Conservation (phyloP, 495 filamentous ascomycete species). For the Neurospora tetrasperma region DNA sequence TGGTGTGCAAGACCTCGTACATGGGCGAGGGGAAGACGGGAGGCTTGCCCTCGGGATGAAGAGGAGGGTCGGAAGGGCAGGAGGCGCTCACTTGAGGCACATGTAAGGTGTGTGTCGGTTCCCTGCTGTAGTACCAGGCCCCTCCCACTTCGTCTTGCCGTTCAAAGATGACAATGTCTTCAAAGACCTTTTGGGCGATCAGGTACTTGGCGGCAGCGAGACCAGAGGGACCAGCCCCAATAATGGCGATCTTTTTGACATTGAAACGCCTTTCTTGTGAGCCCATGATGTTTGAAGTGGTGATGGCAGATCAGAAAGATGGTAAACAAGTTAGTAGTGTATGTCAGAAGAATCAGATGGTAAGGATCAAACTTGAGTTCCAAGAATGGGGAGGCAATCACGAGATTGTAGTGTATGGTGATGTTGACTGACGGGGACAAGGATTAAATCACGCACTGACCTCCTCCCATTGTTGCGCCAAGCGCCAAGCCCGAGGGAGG, state of each 20-base stretch:
- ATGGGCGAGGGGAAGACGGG: slow-evolving; percentile 59
- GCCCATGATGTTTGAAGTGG: slow-evolving; percentile 11
- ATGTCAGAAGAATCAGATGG: neutral
- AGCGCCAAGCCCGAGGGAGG: neutral
- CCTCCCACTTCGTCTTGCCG: slow-evolving; percentile 67
- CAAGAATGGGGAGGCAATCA: neutral
- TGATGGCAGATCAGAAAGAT: neutral
- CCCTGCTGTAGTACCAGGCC: slow-evolving; percentile 65
- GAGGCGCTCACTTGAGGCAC: slow-evolving; percentile 35
- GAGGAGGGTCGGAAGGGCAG: slow-evolving; percentile 30
- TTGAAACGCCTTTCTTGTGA: slow-evolving; percentile 20
- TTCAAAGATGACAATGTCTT: slow-evolving; percentile 68
- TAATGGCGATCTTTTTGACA: slow-evolving; percentile 49
- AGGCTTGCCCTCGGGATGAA: slow-evolving; percentile 15
- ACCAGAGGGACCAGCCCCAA: slow-evolving; percentile 64
- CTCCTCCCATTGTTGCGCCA: neutral
- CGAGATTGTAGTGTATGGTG: neutral
- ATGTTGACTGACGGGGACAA: neutral
- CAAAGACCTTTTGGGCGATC: slow-evolving; percentile 59
- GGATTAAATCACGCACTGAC: neutral
- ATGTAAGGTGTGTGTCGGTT: slow-evolving; percentile 16
- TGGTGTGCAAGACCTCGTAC: slow-evolving; percentile 74
- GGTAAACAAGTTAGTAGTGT: neutral
- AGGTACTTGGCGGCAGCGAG: slow-evolving; percentile 64
- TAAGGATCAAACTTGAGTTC: neutral